Evolutionary conservation across 768 basidiomycete species (phyloP), one percentile per base, ranked within the genome.

Genomic region (Boletus eberwhitei): DNA sequence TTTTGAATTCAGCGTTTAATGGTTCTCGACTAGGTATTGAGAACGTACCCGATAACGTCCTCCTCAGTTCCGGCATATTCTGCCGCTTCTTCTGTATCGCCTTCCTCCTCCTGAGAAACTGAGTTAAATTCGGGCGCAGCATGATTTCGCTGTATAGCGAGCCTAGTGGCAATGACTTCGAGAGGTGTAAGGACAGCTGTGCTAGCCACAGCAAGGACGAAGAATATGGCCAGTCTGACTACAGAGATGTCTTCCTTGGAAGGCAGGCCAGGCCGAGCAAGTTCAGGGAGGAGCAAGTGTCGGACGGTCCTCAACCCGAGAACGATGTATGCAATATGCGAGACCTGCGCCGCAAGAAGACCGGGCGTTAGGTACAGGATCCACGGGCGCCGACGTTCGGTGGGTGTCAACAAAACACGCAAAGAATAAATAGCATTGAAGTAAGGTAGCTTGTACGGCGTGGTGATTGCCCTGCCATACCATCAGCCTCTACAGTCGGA

Each of bases 101-200:
- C 83, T 38, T 86, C 85, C 17, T 82, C 82, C 60, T 92, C 88
- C 64, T 90, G 87, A 4, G 83, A 73, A 31, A 88, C 82, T 1
- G 88, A 85, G 58, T 89, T 87, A 64, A 82, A 88, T 52, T 87
- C 88, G 6, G 84, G 73, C 16, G 86, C 84, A 8, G 86, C 83
- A 59, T 92, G 90, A 59, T 93, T 93, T 50, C 91, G 82, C 64
- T 93, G 91, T 52, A 93, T 87, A 19, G 90, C 87, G 6, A 93
- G 79, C 46, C 90, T 77, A 14, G 86, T 88, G 14, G 83, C 71
- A 46, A 93, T 86, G 29, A 93, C 90, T 64, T 93, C 91, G 26
- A 93, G 72, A 5, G 91, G 91, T 29, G 88, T 78, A 13, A 92
- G 77, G 52, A 89, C 63, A 14, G 65, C 60, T 3, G 85, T 83